phyloP scores from a whole-genome alignment of 2,329 filamentous ascomycete species.

The Alternaria ethzedia region DNA sequence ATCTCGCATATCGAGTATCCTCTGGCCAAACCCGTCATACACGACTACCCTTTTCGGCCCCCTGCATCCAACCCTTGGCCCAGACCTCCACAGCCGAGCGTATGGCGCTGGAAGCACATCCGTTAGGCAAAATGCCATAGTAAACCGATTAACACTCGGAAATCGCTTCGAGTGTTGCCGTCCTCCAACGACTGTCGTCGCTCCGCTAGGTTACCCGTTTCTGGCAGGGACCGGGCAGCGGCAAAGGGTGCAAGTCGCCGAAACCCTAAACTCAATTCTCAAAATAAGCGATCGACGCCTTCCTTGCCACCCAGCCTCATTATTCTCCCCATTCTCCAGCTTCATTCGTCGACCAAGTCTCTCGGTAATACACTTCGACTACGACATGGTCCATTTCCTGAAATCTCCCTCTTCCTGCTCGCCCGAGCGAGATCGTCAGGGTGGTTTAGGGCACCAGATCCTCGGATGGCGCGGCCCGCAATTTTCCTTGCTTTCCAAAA shows the following conservation, averaged over 20 bases:
- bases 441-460: background rate
- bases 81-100: slow-evolving; percentile 5
- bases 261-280: slow-evolving; percentile 10
- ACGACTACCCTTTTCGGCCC: slow-evolving; percentile 20
- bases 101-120: slow-evolving; percentile 14
- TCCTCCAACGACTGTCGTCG: slow-evolving; percentile 5
- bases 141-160: slow-evolving; percentile 10
- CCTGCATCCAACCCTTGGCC: slow-evolving; percentile 27
- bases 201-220: background rate
- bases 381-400: background rate
- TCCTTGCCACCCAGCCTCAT: slow-evolving; percentile 7
- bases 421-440: background rate
- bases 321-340: background rate
- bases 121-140: slow-evolving; percentile 7
- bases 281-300: background rate
- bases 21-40: slow-evolving; percentile 8
- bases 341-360: slow-evolving; percentile 1
- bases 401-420: background rate
- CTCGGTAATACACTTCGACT: background rate
- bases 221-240: background rate
- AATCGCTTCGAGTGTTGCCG: slow-evolving; percentile 4
- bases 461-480: slow-evolving; percentile 11
- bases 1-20: slow-evolving; percentile 1
- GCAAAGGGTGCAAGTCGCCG: background rate
- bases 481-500: background rate